Percentiles rank a stretch among this genome's conserved stretches.
Evolutionary conservation across 495 filamentous ascomycete genomes (phyloP).

Genomic region (Lichenothelia convexa): DNA sequence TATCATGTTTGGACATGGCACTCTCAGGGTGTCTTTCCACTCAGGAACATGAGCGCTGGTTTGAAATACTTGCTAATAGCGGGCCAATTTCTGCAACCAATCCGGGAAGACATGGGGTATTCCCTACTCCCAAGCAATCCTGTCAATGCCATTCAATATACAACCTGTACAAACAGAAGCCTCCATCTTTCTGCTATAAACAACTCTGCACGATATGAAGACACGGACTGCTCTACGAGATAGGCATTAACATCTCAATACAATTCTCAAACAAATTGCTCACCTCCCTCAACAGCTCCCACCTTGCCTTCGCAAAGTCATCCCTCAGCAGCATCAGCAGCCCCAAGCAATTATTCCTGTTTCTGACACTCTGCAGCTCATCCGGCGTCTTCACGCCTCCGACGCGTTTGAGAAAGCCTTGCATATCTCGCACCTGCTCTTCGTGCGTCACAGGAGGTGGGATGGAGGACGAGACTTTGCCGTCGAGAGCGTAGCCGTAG

Average conservation of each 20-base stretch:
- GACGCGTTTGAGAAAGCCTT: conserved; percentile 51
- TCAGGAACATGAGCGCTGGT: no score
- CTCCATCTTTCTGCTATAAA: no score
- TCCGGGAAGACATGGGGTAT: no score
- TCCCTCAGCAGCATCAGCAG: conserved; percentile 67
- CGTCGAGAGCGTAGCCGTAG: conserved; percentile 85
- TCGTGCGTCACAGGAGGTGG: conserved; percentile 25
- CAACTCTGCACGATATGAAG: no score
- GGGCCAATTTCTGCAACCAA: no score
- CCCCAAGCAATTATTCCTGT: conserved; percentile 68
- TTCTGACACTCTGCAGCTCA: conserved; percentile 54
- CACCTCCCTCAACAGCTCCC: conserved; percentile 84
- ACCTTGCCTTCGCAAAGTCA: conserved; percentile 64
- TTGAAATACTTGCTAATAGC: no score
- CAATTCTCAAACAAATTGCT: conserved; percentile 64
- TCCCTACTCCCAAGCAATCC: no score
- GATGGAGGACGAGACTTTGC: conserved; percentile 24
- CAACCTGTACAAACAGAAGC: no score
- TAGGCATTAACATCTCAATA: conserved; percentile 49
- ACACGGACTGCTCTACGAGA: no score
- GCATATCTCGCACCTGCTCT: conserved; percentile 62
- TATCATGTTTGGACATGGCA: no score
- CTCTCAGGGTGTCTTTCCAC: no score
- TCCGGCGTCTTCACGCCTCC: conserved; percentile 63
- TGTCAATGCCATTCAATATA: no score